Percentiles rank a stretch among this genome's conserved stretches.
Conservation (phyloP, 495 filamentous ascomycete genomes). For the Aspergillus nidulans region DNA sequence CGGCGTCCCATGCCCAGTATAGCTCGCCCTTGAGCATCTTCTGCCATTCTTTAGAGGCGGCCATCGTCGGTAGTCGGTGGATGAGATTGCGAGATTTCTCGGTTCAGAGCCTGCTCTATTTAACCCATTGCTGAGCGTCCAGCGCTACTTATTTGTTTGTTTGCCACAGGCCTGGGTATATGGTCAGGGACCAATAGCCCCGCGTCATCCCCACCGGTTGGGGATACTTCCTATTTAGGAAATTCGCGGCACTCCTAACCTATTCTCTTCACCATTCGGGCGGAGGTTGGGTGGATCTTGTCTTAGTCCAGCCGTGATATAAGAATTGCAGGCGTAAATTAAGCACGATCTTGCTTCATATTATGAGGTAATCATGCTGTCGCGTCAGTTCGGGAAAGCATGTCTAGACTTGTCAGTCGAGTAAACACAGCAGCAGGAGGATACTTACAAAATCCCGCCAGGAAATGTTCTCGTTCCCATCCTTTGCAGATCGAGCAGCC, state of each 20-base stretch:
- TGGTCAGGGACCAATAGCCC: neutral
- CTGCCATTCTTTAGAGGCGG: slow-evolving; percentile 33
- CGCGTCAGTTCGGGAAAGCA: slow-evolving; percentile 16
- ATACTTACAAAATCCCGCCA: slow-evolving; percentile 37
- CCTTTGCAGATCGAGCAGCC: slow-evolving; percentile 26
- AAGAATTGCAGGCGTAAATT: neutral
- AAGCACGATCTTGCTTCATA: slow-evolving; percentile 6
- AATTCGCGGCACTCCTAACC: slow-evolving; percentile 4
- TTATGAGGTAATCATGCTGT: slow-evolving; percentile 23
- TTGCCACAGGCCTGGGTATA: neutral
- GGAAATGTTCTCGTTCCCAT: slow-evolving; percentile 25
- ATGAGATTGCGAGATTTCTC: no score
- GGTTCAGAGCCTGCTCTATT: neutral
- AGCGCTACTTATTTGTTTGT: neutral
- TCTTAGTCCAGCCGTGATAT: neutral
- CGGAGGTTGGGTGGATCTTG: neutral
- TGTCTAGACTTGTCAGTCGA: slow-evolving; percentile 11
- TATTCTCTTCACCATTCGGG: neutral
- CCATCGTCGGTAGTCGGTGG: slow-evolving; percentile 12
- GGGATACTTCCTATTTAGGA: slow-evolving; percentile 11
- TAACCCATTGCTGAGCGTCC: neutral
- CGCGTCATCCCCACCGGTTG: slow-evolving; percentile 2
- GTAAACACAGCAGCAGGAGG: neutral
- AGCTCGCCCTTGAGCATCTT: slow-evolving; percentile 37
- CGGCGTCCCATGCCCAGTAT: slow-evolving; percentile 48